phyloP scores from a whole-genome alignment of 345 rosid species.

The Turritis glabra region DNA sequence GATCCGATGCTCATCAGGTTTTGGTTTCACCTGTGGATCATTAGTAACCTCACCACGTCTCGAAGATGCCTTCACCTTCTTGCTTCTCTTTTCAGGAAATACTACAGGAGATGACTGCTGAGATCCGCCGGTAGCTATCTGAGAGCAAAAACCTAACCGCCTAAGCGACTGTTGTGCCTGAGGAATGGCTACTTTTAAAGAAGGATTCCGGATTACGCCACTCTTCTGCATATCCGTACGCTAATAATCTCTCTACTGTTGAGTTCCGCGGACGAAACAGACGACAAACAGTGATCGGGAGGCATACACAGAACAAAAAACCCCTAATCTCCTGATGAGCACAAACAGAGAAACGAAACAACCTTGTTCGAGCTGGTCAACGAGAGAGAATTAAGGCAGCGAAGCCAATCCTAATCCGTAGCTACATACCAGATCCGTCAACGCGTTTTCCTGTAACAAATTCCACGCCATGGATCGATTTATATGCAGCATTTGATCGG shows the following conservation, averaged over 20 bases:
- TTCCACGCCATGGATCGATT: background rate
- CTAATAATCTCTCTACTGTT: slow-evolving; percentile 26
- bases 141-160: slow-evolving; percentile 82
- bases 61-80: slow-evolving; percentile 67
- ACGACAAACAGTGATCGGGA: slow-evolving; percentile 30
- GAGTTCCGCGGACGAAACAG: slow-evolving; percentile 31
- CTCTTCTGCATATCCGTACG: slow-evolving; percentile 52
- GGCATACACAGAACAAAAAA: slow-evolving; percentile 42
- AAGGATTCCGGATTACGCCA: slow-evolving; percentile 42
- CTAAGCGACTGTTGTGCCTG: slow-evolving; percentile 63
- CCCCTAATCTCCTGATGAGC: slow-evolving; percentile 22
- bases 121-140: slow-evolving; percentile 52
- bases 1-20: slow-evolving; percentile 62
- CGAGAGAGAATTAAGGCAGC: slow-evolving; percentile 3
- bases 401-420: slow-evolving; percentile 19
- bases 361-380: slow-evolving; percentile 21
- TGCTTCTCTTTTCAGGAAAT: slow-evolving; percentile 82
- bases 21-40: slow-evolving; percentile 49
- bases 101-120: slow-evolving; percentile 84
- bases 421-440: slow-evolving; percentile 32
- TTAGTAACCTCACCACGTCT: slow-evolving; percentile 40
- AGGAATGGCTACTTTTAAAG: slow-evolving; percentile 34
- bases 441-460: slow-evolving; percentile 19
- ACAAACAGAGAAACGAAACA: background rate
- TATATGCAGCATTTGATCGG: slow-evolving; percentile 21